These are phyloP conservation scores for Bruguiera hainesii DNA, from an alignment of 441 rosid genomes.

Conservation along the genomic window DNA sequence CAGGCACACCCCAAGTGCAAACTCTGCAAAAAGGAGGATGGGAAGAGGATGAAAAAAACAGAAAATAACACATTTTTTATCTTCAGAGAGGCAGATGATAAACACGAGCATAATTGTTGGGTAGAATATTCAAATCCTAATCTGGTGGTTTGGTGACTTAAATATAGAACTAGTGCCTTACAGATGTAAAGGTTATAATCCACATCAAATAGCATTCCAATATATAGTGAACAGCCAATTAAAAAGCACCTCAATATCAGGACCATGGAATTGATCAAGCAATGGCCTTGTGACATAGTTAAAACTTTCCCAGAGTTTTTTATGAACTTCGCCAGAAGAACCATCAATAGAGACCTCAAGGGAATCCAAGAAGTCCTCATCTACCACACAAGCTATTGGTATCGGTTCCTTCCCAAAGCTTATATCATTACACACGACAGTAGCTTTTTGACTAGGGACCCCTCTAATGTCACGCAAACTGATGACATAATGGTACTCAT, in stretches of 20 bases:
- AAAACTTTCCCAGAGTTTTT: constrained; percentile 77
- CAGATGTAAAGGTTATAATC: neutral
- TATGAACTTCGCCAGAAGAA: constrained; percentile 31
- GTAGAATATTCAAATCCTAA: constrained; percentile 1
- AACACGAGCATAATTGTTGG: neutral
- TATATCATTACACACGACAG: constrained; percentile 68
- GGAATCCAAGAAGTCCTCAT: constrained; percentile 50
- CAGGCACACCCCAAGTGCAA: constrained; percentile 79
- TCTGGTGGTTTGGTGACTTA: neutral
- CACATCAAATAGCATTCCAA: constrained; percentile 6
- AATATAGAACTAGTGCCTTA: neutral
- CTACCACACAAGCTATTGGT: constrained; percentile 74
- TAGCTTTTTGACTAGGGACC: constrained; percentile 39
- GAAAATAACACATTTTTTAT: neutral
- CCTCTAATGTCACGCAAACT: constrained; percentile 53
- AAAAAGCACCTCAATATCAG: constrained; percentile 57
- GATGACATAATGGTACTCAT: constrained; percentile 82
- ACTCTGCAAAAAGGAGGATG: constrained; percentile 39
- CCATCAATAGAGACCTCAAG: constrained; percentile 28
- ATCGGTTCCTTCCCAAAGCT: constrained; percentile 81
- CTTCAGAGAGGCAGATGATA: neutral
- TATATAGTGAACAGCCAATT: constrained; percentile 6
- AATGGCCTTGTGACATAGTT: constrained; percentile 59
- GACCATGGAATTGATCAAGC: constrained; percentile 46
- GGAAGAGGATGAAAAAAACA: neutral